These are phyloP conservation scores for Teunomyces panamensis DNA, from an alignment of 805 yeast species.

Conservation along the genomic window DNA sequence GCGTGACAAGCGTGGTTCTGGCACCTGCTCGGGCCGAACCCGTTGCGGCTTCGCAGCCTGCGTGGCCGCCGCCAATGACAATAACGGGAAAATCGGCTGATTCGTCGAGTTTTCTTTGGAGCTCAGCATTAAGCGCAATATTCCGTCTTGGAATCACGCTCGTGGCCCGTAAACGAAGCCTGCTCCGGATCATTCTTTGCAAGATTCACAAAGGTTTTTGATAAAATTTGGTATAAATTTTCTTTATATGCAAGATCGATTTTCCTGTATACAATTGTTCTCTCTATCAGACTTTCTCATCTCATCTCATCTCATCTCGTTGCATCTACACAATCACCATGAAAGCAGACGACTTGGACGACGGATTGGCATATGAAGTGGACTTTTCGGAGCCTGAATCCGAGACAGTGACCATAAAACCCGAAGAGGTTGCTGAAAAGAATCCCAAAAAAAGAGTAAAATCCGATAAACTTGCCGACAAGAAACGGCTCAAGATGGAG, in stretches of 20 bases:
- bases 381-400: constrained; percentile 28
- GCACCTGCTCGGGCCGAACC: constrained; percentile 87
- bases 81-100: constrained; percentile 54
- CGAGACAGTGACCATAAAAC: constrained; percentile 10
- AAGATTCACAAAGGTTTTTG: no score
- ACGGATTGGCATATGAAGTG: constrained; percentile 64
- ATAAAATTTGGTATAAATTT: not conserved
- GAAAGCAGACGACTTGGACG: constrained; percentile 71
- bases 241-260: not conserved
- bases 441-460: constrained; percentile 21
- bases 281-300: not conserved
- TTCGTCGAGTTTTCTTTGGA: constrained; percentile 1
- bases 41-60: constrained; percentile 96
- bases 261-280: not conserved
- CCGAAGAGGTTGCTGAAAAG: constrained; percentile 6
- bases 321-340: not conserved
- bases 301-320: constrained; percentile 8
- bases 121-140: constrained; percentile 22
- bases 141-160: not conserved
- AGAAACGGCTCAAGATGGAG: constrained; percentile 67
- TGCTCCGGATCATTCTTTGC: not conserved
- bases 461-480: constrained; percentile 51
- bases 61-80: constrained; percentile 97
- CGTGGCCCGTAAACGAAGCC: not conserved
- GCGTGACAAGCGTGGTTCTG: constrained; percentile 71